A percentile compares a stretch with the other conserved stretches of the same genome.
phyloP scores from a whole-genome alignment of 2,329 filamentous ascomycete genomes.

The Alternaria conjuncta region DNA sequence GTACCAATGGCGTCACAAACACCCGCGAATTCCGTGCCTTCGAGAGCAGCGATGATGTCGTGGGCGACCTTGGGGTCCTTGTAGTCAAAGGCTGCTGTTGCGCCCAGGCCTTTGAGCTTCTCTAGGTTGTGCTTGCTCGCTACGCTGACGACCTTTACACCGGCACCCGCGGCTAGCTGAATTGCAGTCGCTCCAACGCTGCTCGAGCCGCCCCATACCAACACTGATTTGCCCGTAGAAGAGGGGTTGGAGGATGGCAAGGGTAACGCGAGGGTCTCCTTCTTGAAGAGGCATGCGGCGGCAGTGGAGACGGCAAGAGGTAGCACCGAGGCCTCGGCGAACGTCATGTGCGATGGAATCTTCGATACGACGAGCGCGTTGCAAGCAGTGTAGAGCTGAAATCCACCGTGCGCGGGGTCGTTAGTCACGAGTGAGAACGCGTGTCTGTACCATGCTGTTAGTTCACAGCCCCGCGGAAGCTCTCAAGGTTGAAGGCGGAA shows the following conservation, averaged over 20 bases:
- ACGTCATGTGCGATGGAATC: conserved; percentile 50
- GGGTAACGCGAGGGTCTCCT: conserved; percentile 48
- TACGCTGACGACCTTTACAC: conserved; percentile 51
- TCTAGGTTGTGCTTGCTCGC: conserved; percentile 44
- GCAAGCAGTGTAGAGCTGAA: conserved; percentile 45
- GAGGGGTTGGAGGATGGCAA: conserved; percentile 43
- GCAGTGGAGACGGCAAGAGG: conserved; percentile 55
- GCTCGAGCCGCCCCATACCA: conserved; percentile 61
- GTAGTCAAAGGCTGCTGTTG: conserved; percentile 43
- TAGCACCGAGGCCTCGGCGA: conserved; percentile 50
- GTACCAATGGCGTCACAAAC: conserved; percentile 50
- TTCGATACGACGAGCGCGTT: conserved; percentile 41
- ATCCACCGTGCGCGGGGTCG: conserved; percentile 34
- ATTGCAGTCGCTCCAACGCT: conserved; percentile 53
- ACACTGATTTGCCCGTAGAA: conserved; percentile 45
- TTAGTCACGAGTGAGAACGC: conserved; percentile 33
- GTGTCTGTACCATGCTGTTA: conserved; percentile 23
- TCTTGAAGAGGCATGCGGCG: conserved; percentile 51
- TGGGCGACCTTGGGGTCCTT: conserved; percentile 38
- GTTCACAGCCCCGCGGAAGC: not conserved
- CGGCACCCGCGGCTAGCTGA: conserved; percentile 52
- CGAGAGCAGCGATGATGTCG: conserved; percentile 50
- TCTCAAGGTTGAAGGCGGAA: not conserved
- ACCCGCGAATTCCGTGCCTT: conserved; percentile 51
- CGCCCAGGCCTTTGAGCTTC: conserved; percentile 38